phyloP scores from a whole-genome alignment of 1,284 basidiomycete genomes.

The Malassezia sp. region DNA sequence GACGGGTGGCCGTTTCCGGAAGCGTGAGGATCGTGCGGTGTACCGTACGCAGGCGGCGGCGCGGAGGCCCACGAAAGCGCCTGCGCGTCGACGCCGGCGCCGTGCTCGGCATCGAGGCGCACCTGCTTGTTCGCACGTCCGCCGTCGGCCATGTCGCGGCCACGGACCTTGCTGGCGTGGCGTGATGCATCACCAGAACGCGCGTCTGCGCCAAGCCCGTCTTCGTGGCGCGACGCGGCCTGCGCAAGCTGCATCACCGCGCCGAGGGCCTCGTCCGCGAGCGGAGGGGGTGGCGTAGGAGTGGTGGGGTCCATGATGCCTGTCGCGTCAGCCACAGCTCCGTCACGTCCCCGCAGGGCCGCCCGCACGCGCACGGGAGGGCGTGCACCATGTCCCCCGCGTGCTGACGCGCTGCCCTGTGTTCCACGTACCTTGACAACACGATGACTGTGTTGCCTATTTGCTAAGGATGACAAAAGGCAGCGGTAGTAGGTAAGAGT shows the following conservation, averaged over 20 bases:
- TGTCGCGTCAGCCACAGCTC: too few species aligned
- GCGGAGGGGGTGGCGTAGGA: conserved; percentile 14
- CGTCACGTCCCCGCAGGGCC: background rate
- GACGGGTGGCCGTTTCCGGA: background rate
- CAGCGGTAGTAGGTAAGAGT: background rate
- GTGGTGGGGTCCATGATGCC: conserved; percentile 14
- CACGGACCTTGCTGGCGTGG: conserved; percentile 5
- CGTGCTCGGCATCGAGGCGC: conserved; percentile 12
- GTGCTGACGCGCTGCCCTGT: background rate
- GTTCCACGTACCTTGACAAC: conserved; percentile 2
- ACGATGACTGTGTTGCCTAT: conserved; percentile 1
- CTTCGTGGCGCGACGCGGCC: conserved; percentile 12
- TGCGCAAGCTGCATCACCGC: conserved; percentile 17
- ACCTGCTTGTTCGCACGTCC: conserved; percentile 11
- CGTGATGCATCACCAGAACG: background rate
- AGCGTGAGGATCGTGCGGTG: conserved; percentile 3
- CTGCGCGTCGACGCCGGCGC: conserved; percentile 8
- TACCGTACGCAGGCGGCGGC: conserved; percentile 13
- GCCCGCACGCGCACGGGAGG: background rate
- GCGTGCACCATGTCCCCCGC: background rate
- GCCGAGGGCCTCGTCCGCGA: conserved; percentile 15
- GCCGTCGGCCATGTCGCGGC: conserved; percentile 10
- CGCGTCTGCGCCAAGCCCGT: background rate
- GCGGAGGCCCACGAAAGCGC: conserved; percentile 13
- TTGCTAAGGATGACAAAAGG: conserved; percentile 23